A percentile compares a stretch with the other conserved stretches of the same genome.
Conservation (phyloP, 306 rosid species). For the Quercus bicolor region DNA sequence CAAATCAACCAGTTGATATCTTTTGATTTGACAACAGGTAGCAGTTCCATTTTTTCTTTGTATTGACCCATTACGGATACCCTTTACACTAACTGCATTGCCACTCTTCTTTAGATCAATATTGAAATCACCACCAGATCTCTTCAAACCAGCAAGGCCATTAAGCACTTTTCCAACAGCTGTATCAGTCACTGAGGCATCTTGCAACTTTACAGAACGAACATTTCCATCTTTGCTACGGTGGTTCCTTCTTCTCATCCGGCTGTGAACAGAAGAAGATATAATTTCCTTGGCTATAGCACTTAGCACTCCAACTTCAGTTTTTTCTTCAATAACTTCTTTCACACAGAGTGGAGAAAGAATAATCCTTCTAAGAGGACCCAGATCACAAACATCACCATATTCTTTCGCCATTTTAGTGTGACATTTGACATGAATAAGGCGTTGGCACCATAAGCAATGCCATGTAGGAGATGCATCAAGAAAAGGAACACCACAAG, state of each 20-base stretch:
- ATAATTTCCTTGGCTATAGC: constrained; percentile 34
- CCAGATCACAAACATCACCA: constrained; percentile 71
- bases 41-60: constrained; percentile 27
- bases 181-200: constrained; percentile 35
- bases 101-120: constrained; percentile 27
- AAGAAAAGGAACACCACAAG: constrained; percentile 74
- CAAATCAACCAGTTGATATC: constrained; percentile 50
- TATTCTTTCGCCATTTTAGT: constrained; percentile 51
- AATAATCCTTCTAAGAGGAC: constrained; percentile 50
- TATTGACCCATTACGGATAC: constrained; percentile 20
- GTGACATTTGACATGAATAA: constrained; percentile 78
- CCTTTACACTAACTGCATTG: constrained; percentile 12
- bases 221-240: constrained; percentile 40
- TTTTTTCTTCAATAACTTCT: constrained; percentile 46
- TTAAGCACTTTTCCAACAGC: constrained; percentile 41
- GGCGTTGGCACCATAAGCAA: constrained; percentile 77
- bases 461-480: constrained; percentile 80
- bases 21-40: constrained; percentile 35
- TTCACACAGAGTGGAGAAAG: constrained; percentile 64
- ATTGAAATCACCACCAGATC: constrained; percentile 35
- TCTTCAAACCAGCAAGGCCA: constrained; percentile 44
- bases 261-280: constrained; percentile 47
- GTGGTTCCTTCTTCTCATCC: constrained; percentile 46
- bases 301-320: constrained; percentile 32
- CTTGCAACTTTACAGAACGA: constrained; percentile 23